These are phyloP conservation scores for Sarocladiaceae sp. DNA, from an alignment of 2,329 filamentous ascomycete species.

Conservation along the genomic window DNA sequence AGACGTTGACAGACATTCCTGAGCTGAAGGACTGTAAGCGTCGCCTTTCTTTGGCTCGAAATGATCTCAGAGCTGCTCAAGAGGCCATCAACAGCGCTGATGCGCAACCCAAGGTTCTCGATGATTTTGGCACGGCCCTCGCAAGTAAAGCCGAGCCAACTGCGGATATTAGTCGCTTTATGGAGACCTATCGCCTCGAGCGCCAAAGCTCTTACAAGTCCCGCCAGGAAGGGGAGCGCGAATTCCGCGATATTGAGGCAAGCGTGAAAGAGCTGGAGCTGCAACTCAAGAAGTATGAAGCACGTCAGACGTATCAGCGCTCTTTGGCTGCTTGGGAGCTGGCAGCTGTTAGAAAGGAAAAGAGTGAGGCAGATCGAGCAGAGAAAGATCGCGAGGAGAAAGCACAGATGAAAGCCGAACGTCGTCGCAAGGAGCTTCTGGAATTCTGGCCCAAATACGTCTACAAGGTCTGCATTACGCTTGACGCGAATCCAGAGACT, in stretches of 20 bases:
- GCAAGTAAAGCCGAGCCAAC: background rate
- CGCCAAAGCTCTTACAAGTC: constrained; percentile 37
- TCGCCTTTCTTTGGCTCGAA: constrained; percentile 23
- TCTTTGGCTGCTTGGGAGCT: constrained; percentile 21
- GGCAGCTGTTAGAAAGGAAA: constrained; percentile 22
- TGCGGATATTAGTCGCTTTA: constrained; percentile 27
- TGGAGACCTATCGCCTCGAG: constrained; percentile 36
- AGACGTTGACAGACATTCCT: constrained; percentile 17
- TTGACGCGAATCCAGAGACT: constrained; percentile 38
- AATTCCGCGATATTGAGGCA: constrained; percentile 26
- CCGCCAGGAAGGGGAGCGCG: constrained; percentile 25
- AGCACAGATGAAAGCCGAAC: constrained; percentile 33
- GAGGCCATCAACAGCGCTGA: constrained; percentile 17
- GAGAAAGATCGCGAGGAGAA: constrained; percentile 30
- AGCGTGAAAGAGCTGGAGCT: constrained; percentile 21
- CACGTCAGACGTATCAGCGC: constrained; percentile 21
- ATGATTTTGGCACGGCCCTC: constrained; percentile 31
- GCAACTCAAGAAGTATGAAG: background rate
- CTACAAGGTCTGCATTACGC: constrained; percentile 42
- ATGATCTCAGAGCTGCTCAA: constrained; percentile 13
- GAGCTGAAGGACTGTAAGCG: constrained; percentile 20
- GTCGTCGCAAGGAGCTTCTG: constrained; percentile 36
- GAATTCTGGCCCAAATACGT: constrained; percentile 44
- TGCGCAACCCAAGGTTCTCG: constrained; percentile 34
- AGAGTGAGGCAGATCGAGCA: constrained; percentile 25